A percentile compares a stretch with the other conserved stretches of the same genome.
Evolutionary conservation across 75 land plant genomes (phyloP).

Genomic region (Chamaecyparis obtusa): DNA sequence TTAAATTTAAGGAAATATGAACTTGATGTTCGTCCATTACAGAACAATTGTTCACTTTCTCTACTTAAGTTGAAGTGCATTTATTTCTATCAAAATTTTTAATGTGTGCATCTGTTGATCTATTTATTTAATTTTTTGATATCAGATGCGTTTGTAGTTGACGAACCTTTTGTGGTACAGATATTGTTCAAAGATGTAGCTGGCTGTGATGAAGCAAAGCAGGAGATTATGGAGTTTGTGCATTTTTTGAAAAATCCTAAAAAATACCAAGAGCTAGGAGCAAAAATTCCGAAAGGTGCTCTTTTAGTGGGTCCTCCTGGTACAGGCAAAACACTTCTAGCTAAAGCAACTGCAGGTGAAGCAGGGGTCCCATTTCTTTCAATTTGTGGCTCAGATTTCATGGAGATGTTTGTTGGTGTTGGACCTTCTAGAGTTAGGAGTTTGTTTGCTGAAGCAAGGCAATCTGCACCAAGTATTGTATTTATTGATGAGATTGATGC

Average conservation of each 20-base stretch:
- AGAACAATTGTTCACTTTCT: neutral
- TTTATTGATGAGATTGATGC: conserved; percentile 97
- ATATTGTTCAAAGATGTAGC: conserved; percentile 93
- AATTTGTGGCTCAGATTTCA: conserved; percentile 91
- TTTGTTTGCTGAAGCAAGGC: conserved; percentile 82
- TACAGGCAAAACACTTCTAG: conserved; percentile 86
- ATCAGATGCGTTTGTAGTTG: neutral
- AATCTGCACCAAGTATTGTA: conserved; percentile 77
- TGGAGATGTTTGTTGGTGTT: conserved; percentile 98
- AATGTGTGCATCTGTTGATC: neutral
- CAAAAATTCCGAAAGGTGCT: conserved; percentile 92
- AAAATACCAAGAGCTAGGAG: conserved; percentile 83
- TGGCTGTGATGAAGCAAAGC: conserved; percentile 95
- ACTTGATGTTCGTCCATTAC: neutral
- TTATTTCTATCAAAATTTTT: neutral
- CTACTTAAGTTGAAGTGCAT: neutral
- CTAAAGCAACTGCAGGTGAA: conserved; percentile 96
- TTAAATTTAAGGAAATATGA: neutral
- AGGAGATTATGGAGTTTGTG: conserved; percentile 94
- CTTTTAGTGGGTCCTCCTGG: conserved; percentile 90
- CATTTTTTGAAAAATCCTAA: conserved; percentile 87
- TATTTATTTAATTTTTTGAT: neutral
- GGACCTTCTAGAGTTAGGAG: conserved; percentile 85
- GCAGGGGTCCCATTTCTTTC: conserved; percentile 86
- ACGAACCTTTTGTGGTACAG: conserved; percentile 36